These are phyloP conservation scores for Gossypium aridum DNA, from an alignment of 441 rosid genomes.

Conservation along the genomic window DNA sequence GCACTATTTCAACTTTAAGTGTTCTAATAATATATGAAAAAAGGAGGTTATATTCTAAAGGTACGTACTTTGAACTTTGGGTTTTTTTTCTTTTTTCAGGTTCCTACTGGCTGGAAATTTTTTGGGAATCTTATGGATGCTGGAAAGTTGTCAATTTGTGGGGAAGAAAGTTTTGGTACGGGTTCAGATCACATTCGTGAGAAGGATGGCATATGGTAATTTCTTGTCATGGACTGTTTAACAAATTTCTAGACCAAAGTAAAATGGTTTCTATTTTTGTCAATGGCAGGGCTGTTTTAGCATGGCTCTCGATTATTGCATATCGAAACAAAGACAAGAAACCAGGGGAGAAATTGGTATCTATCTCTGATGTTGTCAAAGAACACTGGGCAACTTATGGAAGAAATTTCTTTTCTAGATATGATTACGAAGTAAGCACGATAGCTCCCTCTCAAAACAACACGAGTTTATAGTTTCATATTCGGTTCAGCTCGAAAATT, in stretches of 20 bases:
- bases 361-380: constrained; percentile 80
- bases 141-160: constrained; percentile 86
- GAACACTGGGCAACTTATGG: constrained; percentile 93
- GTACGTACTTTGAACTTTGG: constrained; percentile 6
- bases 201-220: constrained; percentile 96
- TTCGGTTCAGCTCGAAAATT: neutral
- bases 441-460: neutral
- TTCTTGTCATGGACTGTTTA: constrained; percentile 2
- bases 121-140: constrained; percentile 98
- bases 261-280: neutral
- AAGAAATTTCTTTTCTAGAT: constrained; percentile 89
- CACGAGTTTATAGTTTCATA: neutral
- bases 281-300: constrained; percentile 75
- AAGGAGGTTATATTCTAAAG: neutral
- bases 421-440: constrained; percentile 79
- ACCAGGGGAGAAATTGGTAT: constrained; percentile 67
- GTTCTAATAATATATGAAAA: neutral
- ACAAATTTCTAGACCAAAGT: neutral
- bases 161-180: constrained; percentile 98
- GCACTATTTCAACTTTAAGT: constrained; percentile 10
- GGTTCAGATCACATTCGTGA: constrained; percentile 97
- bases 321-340: constrained; percentile 71
- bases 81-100: constrained; percentile 35
- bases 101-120: constrained; percentile 96
- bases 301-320: constrained; percentile 94